Conservation (phyloP, 257 asterid genomes). For the Solanum dulcamara region DNA sequence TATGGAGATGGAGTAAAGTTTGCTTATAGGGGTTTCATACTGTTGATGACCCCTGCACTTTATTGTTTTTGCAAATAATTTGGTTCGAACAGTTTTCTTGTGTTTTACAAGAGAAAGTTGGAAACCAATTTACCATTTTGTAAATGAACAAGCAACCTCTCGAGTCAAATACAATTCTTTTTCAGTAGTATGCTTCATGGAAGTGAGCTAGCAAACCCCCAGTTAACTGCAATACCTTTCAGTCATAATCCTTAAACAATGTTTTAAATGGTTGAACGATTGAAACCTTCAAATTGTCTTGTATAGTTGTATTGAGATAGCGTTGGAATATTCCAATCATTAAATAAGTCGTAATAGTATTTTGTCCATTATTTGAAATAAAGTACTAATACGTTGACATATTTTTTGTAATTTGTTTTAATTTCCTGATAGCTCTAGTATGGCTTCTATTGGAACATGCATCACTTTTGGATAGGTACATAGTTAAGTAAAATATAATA, state of each 20-base stretch:
- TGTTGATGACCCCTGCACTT: not conserved
- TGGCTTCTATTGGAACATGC: not conserved
- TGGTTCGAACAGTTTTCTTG: too few relatives aligned
- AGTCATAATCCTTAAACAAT: not conserved
- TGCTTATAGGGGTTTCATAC: not conserved
- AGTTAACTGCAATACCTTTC: not conserved
- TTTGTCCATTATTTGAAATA: not conserved
- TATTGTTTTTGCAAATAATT: not conserved
- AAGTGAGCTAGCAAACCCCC: not conserved
- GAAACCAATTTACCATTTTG: not conserved
- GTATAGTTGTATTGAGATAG: not conserved
- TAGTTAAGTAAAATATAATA: not conserved
- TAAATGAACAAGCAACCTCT: not conserved
- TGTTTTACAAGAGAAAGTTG: not conserved
- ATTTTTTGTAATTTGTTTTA: not conserved
- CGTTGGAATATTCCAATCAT: not conserved
- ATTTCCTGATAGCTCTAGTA: not conserved
- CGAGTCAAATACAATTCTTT: not conserved
- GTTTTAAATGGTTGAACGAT: not conserved
- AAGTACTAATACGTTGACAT: not conserved
- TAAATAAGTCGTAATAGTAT: not conserved
- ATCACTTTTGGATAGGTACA: not conserved
- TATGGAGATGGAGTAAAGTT: not conserved
- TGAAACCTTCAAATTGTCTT: not conserved
- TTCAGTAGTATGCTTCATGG: not conserved